phyloP scores from a whole-genome alignment of 1,284 basidiomycete genomes.

The Tilletia setariae region DNA sequence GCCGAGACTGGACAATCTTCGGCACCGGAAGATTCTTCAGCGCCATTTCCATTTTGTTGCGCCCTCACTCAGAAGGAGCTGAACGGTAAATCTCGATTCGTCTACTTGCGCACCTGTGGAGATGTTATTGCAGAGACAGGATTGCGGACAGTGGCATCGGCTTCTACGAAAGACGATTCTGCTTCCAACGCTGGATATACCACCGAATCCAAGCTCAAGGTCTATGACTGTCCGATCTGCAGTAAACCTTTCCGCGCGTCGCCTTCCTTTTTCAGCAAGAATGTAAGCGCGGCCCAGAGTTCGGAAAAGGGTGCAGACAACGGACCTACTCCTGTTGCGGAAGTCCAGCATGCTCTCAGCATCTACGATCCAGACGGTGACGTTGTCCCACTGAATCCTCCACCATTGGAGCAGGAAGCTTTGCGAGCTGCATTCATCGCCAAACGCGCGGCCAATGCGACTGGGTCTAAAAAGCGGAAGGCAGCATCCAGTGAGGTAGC shows the following conservation, averaged over 20 bases:
- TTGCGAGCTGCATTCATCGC: conserved; percentile 31
- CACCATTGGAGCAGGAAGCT: conserved; percentile 23
- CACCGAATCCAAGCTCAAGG: neutral
- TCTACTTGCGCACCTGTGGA: conserved; percentile 43
- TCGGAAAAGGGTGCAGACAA: conserved; percentile 24
- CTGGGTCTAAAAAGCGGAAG: conserved; percentile 8
- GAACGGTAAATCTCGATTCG: conserved; percentile 46
- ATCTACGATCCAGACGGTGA: conserved; percentile 19
- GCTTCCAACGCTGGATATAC: neutral
- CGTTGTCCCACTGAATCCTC: conserved; percentile 40
- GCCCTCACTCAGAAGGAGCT: conserved; percentile 45
- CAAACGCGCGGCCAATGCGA: neutral
- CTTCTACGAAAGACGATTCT: neutral
- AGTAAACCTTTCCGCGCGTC: conserved; percentile 29
- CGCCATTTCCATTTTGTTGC: conserved; percentile 39
- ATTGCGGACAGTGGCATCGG: conserved; percentile 24
- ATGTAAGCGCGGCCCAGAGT: conserved; percentile 6
- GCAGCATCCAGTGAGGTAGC: conserved; percentile 1
- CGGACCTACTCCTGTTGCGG: neutral
- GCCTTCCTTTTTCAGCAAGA: conserved; percentile 10
- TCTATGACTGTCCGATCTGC: conserved; percentile 37
- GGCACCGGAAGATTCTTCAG: neutral
- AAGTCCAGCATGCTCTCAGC: neutral
- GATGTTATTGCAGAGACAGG: conserved; percentile 46
- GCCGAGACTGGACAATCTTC: neutral